Percentiles rank a stretch among this genome's conserved stretches.
Conservation (phyloP, 2,329 filamentous ascomycete species). For the Amauroascus niger region DNA sequence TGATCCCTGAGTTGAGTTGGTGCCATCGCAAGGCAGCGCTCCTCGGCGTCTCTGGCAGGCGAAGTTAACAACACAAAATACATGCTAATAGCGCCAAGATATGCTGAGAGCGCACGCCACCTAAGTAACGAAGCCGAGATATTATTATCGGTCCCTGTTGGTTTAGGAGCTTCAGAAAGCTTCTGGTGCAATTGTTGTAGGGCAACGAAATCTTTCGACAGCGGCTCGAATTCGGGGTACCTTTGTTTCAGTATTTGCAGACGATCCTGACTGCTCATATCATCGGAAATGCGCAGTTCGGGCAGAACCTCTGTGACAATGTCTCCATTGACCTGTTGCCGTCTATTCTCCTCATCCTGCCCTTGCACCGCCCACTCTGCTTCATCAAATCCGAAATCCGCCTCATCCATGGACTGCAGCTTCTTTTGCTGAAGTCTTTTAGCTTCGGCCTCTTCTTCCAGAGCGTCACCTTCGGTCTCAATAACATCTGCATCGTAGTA, state of each 20-base stretch:
- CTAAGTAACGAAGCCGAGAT: constrained; percentile 53
- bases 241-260: constrained; percentile 64
- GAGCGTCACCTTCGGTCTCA: constrained; percentile 61
- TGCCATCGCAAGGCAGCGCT: constrained; percentile 52
- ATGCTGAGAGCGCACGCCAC: constrained; percentile 71
- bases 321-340: constrained; percentile 42
- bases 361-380: constrained; percentile 65
- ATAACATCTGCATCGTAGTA: constrained; percentile 84
- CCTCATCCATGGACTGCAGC: constrained; percentile 74
- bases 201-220: constrained; percentile 69
- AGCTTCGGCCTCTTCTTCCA: constrained; percentile 88
- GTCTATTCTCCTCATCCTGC: constrained; percentile 39
- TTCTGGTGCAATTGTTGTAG: constrained; percentile 55
- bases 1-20: constrained; percentile 79
- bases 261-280: constrained; percentile 66
- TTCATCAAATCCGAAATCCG: constrained; percentile 89
- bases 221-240: constrained; percentile 85
- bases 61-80: constrained; percentile 93
- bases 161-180: constrained; percentile 47
- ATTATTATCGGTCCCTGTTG: constrained; percentile 28
- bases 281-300: constrained; percentile 68
- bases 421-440: constrained; percentile 84
- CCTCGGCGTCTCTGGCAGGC: constrained; percentile 52
- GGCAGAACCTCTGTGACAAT: constrained; percentile 81
- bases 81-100: constrained; percentile 77